phyloP scores from a whole-genome alignment of 331 rosid genomes.

The Dryas integrifolia region DNA sequence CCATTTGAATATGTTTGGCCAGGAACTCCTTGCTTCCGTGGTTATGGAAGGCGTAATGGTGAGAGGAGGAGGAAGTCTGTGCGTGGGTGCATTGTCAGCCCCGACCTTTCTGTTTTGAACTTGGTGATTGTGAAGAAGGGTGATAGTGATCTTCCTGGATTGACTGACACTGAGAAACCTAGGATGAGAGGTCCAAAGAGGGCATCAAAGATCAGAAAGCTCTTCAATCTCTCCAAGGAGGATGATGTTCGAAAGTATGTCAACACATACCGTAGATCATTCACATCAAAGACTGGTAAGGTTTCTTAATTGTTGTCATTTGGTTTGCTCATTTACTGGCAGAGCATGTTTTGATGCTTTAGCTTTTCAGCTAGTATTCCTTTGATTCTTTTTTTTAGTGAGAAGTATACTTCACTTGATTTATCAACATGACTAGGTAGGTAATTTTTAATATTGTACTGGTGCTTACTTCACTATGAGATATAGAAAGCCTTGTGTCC shows the following conservation, averaged over 20 bases:
- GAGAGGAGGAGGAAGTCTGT: conserved; percentile 61
- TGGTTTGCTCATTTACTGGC: not conserved
- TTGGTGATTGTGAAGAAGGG: conserved; percentile 59
- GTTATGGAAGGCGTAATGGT: conserved; percentile 50
- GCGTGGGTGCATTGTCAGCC: conserved; percentile 58
- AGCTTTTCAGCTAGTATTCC: not conserved
- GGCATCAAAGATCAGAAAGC: conserved; percentile 81
- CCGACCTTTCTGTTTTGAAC: conserved; percentile 52
- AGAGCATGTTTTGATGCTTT: not conserved
- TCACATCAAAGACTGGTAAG: conserved; percentile 41
- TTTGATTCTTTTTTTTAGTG: too few species aligned
- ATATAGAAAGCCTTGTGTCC: not conserved
- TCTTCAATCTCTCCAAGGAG: conserved; percentile 80
- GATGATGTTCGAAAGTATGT: conserved; percentile 87
- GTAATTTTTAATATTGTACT: too few species aligned
- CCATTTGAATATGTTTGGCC: not conserved
- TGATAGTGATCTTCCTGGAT: conserved; percentile 53
- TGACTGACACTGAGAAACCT: conserved; percentile 54
- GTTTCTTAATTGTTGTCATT: not conserved
- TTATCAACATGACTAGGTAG: too few species aligned
- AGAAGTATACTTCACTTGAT: too few species aligned
- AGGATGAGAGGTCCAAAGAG: conserved; percentile 93
- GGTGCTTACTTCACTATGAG: too few species aligned
- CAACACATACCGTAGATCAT: conserved; percentile 74
- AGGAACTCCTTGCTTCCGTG: conserved; percentile 65